Evolutionary conservation across 2,329 filamentous ascomycete species (phyloP), one percentile per base, ranked within the genome.

Genomic region (Monilinia aucupariae): DNA sequence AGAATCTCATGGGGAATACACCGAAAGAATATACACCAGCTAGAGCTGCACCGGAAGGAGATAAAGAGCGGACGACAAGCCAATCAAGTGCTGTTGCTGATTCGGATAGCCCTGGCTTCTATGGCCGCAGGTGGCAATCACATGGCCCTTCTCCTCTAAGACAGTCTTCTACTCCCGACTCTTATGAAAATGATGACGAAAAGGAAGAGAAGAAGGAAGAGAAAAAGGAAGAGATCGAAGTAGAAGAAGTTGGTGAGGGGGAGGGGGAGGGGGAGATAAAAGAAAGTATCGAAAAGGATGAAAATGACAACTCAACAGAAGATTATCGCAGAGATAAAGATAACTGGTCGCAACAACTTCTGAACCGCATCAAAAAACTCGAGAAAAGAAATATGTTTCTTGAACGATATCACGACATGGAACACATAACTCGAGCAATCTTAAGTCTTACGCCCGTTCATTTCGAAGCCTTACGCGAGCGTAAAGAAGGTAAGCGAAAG

Each of bases 121-220:
- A 37, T 25, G 43, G 8, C 2, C 32, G 1, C n/a, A 47, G 4
- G 20, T 13, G 7, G 13, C 22, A 25, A 13, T 48, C 47, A 9
- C 30, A 58, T 47, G 54, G 7, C 1, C 54, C 54, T 6, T 58
- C 54, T 58, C 54, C 54, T 58, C 15, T 58, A 45, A 47, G 43
- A 20, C 54, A 58, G 15, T 47, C 27, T 25, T 47, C 27, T 34
- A 47, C 54, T 22, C 30, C 30, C 27, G 54, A 58, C 17, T 56
- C 54, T 2, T 27, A 34, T 17, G 54, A 56, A 47, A 2, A 47
- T 34, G 41, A 47, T 20, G 43, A 47, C 20, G 43, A 45, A 1
- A 15, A 15, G 8, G 25, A 32, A 6, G 39, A 9, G 2, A 17
- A 51, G 25, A 22, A 7, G 39, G 6, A 5, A 17, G 32, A 4